These are phyloP conservation scores for Malassezia globosa DNA, from an alignment of 1,284 basidiomycete genomes.

Conservation along the genomic window DNA sequence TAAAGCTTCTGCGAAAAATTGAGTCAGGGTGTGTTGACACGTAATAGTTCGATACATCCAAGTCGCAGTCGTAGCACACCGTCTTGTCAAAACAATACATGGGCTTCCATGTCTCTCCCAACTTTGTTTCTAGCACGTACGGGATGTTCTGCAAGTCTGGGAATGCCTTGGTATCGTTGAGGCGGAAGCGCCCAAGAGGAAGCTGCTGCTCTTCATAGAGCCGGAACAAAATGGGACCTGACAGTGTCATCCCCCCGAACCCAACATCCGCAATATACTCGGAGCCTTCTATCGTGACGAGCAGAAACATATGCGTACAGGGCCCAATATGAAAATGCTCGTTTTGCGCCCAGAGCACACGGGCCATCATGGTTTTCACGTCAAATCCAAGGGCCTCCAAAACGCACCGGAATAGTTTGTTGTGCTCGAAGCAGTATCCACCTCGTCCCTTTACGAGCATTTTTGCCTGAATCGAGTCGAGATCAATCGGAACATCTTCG, in stretches of 20 bases:
- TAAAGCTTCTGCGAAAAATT: not conserved
- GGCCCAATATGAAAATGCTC: not conserved
- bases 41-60: not conserved
- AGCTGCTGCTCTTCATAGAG: not conserved
- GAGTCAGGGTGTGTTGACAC: not conserved
- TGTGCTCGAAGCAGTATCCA: conserved; percentile 2
- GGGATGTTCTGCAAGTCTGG: not conserved
- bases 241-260: not conserved
- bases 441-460: not conserved
- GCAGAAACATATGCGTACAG: not conserved
- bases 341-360: not conserved
- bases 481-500: not conserved
- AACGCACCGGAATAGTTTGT: not conserved
- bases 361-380: not conserved
- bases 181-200: not conserved
- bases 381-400: not conserved
- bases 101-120: not conserved
- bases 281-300: not conserved
- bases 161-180: not conserved
- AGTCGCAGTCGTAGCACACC: not conserved
- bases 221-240: not conserved
- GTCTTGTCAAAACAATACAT: not conserved
- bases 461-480: not conserved
- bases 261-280: not conserved
- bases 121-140: not conserved